Percentiles rank a stretch among this genome's conserved stretches.
Conservation (phyloP, 768 basidiomycete genomes). For the Leccinellum rugosiceps region DNA sequence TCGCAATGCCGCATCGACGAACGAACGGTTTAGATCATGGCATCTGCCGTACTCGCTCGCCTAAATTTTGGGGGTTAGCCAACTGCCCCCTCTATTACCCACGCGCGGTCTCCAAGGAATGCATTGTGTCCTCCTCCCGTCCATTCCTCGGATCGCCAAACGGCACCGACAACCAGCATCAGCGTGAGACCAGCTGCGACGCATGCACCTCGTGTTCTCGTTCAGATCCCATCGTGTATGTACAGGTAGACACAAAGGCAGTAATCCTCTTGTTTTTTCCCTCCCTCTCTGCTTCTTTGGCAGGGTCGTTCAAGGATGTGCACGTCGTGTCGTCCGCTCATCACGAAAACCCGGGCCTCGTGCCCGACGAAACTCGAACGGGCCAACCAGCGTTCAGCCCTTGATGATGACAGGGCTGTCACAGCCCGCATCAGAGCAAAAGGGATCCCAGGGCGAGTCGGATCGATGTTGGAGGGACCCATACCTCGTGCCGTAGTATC, state of each 20-base stretch:
- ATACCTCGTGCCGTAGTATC: not conserved
- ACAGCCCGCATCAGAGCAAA: not conserved
- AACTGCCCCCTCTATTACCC: constrained; percentile 6
- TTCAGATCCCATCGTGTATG: not conserved
- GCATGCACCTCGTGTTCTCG: not conserved
- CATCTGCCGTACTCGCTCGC: constrained; percentile 13
- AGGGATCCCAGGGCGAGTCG: not conserved
- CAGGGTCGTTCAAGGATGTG: constrained; percentile 5
- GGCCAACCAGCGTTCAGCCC: not conserved
- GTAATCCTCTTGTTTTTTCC: not conserved
- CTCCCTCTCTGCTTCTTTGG: not conserved
- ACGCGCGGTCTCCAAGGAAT: constrained; percentile 34
- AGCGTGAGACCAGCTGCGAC: not conserved
- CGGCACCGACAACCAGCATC: not conserved
- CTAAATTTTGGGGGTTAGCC: constrained; percentile 30
- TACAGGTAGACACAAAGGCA: not conserved
- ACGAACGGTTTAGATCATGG: constrained; percentile 3
- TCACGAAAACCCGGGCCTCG: constrained; percentile 4
- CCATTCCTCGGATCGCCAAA: not conserved
- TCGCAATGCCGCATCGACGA: constrained; percentile 18
- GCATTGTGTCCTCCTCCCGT: not conserved
- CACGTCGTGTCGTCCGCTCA: not conserved
- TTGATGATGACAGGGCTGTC: not conserved
- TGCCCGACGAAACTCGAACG: constrained; percentile 1
- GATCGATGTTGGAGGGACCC: not conserved